Base-by-base conservation (phyloP, 768 basidiomycete genomes). In the Leucogyrophana mollusca region DNA sequence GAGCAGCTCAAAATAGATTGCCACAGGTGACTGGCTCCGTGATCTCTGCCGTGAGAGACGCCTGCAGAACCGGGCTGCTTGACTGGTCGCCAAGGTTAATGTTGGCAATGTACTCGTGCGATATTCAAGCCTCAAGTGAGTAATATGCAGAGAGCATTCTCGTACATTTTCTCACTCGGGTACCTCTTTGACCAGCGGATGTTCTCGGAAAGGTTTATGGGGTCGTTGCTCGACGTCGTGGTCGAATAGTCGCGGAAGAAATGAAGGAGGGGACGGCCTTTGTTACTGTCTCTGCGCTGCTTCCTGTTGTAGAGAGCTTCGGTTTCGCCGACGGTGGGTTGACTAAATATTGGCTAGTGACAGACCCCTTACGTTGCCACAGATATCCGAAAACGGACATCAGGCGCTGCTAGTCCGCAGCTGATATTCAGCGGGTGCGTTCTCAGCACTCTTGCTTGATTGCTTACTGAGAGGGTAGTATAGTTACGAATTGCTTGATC, bases 11-110 rank as follows among this genome's bases (percentile, higher is more conserved):
- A 62, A 91, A 90, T 45, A 73, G 83, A 40, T 77, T 88, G 62
- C 80, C 89, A 0, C 94, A 94, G 58, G 81, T 94, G 20, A 84
- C 87, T 2, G 96, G 96, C 11, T 94, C 94, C 2, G 72, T 96
- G 38, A 93, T 95, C 52, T 89, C 96, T 3, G 79, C 85, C 3
- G 83, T 91, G 33, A 81, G 86, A 63, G 96, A 99, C 56, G 85
- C 91, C 0, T 98, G 94, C 62, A 80, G 90, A 49, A 87, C 83
- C 53, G 94, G 89, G 1, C 63, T 99, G 46, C 71, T 98, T 36
- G 96, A 98, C 65, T 99, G 96, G 96, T 97, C 94, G 2, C 96
- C 96, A 11, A 77, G 96, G 47, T 77, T 99, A 55, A 90, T 94
- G 83, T 72, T 99, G 55, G 96, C 96, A 0, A 98, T 98, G 93